These are phyloP conservation scores for Daldinia caldariorum DNA, from an alignment of 495 filamentous ascomycete genomes.

Conservation along the genomic window DNA sequence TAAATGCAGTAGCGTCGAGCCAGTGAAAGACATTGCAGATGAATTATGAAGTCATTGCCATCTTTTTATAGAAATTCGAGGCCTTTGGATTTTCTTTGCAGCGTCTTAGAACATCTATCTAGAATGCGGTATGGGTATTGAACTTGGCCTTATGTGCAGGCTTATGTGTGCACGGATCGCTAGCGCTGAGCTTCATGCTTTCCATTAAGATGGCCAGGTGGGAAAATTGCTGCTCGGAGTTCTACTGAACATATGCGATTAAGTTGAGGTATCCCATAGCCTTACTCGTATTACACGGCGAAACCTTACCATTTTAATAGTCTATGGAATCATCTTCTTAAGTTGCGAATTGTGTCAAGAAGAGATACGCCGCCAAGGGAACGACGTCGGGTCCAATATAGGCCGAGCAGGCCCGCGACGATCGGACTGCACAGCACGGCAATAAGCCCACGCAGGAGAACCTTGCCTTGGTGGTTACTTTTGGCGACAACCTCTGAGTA, in stretches of 20 bases:
- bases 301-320: not conserved
- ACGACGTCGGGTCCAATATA: constrained; percentile 39
- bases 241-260: not conserved
- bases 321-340: constrained; percentile 13
- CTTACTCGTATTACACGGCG: not conserved
- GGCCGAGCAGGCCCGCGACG: constrained; percentile 36
- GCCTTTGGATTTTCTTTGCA: not conserved
- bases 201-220: too few species aligned
- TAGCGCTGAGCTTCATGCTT: not conserved
- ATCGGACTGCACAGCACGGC: constrained; percentile 47
- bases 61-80: not conserved
- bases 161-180: too few species aligned
- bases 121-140: too few species aligned
- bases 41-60: not conserved
- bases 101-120: too few species aligned
- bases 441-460: constrained; percentile 58
- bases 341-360: constrained; percentile 23
- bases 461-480: constrained; percentile 71
- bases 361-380: constrained; percentile 14
- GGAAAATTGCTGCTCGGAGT: not conserved
- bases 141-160: not conserved
- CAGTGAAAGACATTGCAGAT: not conserved
- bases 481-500: constrained; percentile 83
- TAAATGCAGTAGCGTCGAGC: not conserved
- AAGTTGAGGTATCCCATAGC: not conserved